Evolutionary conservation across 1,284 basidiomycete genomes (phyloP).

Genomic region (Pterula multifida): DNA sequence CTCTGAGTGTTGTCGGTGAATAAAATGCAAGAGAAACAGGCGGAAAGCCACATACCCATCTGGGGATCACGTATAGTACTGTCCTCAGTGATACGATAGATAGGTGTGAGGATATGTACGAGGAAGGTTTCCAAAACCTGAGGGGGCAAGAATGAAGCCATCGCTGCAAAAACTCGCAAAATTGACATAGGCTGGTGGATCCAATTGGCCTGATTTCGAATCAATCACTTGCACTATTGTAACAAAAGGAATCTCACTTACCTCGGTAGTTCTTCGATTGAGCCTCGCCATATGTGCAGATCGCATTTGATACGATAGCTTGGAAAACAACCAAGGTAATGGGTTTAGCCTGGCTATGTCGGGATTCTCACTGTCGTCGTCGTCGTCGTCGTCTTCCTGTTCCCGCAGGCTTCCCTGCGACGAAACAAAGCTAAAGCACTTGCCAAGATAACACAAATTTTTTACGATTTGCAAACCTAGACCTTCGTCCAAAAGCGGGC

Average conservation of each 20-base stretch:
- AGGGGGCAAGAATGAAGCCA: constrained; percentile 61
- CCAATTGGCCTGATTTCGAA: constrained; percentile 40
- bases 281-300: constrained; percentile 61
- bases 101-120: constrained; percentile 75
- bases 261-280: constrained; percentile 35
- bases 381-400: constrained; percentile 22
- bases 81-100: constrained; percentile 83
- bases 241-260: constrained; percentile 20
- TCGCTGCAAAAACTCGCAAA: constrained; percentile 91
- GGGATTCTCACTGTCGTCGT: constrained; percentile 18
- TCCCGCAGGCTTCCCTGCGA: constrained; percentile 18
- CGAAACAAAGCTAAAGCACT: constrained; percentile 53
- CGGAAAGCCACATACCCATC: constrained; percentile 50
- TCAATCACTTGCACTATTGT: constrained; percentile 5
- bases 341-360: constrained; percentile 30
- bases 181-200: constrained; percentile 69
- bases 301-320: constrained; percentile 80
- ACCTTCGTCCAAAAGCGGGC: constrained; percentile 66
- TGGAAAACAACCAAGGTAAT: constrained; percentile 88
- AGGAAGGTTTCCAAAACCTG: constrained; percentile 55
- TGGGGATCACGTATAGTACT: constrained; percentile 66
- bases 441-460: constrained; percentile 86
- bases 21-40: background rate
- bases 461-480: constrained; percentile 85
- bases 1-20: constrained; percentile 39